Base-by-base conservation (phyloP, 176 grass and related monocot species). In the Phoenix dactylifera region DNA sequence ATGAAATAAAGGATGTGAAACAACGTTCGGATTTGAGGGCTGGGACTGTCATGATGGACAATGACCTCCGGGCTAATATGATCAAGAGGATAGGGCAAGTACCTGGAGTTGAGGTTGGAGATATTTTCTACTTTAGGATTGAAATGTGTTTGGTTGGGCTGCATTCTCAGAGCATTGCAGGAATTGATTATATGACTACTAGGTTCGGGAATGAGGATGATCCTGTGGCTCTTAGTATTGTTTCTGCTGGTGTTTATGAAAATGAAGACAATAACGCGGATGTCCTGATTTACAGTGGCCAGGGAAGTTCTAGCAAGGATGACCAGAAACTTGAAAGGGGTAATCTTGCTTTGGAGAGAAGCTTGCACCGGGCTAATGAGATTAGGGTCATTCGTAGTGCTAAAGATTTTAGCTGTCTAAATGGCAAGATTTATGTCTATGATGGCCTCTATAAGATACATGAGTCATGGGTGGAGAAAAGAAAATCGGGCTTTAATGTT, bases 311-410 rank as follows among this genome's bases (percentile, higher is more conserved):
- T 74, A 86, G 57, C 60, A 86, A 95, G 68, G 62, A 89, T 77
- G 85, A 95, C 65, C 89, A 95, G 62, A 95, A 95, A 65, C 80
- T 89, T 66, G 85, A 85, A 64, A 89, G 80, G 63, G 89, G 89
- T 69, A 95, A 95, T 79, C 76, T 80, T 56, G 85, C 89, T 66
- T 84, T 95, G 52, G 81, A 89, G 56, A 89, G 63, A 57, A 95
- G 89, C 64, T 74, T 95, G 65, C 79, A 83, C 50, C 78, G 85
- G 73, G 85, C 76, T 77, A 95, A 95, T 78, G 57, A 54, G 30
- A 82, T 95, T 57, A 89, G 89, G 67, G 89, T 95, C 25, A 64
- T 95, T 62, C 85, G 89, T 39, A 95, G 85, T 7, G 85, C 76
- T 35, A 89, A 52, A 75, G 85, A 95, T 80, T 68, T 78, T 59